A percentile compares a stretch with the other conserved stretches of the same genome.
These are phyloP conservation scores for Calvatia gigantea DNA, from an alignment of 768 basidiomycete species.

Conservation along the genomic window DNA sequence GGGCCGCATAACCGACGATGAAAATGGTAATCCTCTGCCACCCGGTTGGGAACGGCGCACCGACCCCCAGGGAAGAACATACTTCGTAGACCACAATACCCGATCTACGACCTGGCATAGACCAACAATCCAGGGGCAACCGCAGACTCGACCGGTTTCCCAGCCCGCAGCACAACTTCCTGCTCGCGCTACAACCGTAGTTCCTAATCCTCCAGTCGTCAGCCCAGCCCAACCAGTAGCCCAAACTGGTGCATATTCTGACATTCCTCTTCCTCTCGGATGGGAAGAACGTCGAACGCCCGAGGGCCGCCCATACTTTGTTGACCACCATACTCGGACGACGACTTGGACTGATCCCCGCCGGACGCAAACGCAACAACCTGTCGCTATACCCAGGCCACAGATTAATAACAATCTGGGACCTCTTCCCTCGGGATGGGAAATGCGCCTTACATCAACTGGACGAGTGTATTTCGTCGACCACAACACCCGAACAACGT, in stretches of 20 bases:
- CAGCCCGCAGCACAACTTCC: slow-evolving; percentile 21
- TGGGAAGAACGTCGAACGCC: slow-evolving; percentile 92
- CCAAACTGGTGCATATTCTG: slow-evolving; percentile 43
- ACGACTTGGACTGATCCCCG: slow-evolving; percentile 93
- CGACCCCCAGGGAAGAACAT: slow-evolving; percentile 68
- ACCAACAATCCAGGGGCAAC: slow-evolving; percentile 30
- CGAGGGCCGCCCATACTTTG: slow-evolving; percentile 73
- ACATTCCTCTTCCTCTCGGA: slow-evolving; percentile 77
- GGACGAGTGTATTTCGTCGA: slow-evolving; percentile 90
- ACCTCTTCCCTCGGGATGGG: slow-evolving; percentile 88
- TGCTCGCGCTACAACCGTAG: slow-evolving; percentile 22
- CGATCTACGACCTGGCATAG: slow-evolving; percentile 81
- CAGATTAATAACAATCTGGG: slow-evolving; percentile 64
- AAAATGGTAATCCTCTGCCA: slow-evolving; percentile 63
- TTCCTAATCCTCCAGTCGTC: slow-evolving; percentile 21
- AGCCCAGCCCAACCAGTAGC: slow-evolving; percentile 23
- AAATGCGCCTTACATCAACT: slow-evolving; percentile 88
- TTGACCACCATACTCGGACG: slow-evolving; percentile 76
- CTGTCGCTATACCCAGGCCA: slow-evolving; percentile 40
- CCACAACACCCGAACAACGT: slow-evolving; percentile 85
- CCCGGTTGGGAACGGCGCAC: slow-evolving; percentile 80
- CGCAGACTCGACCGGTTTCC: slow-evolving; percentile 25
- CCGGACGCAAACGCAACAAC: slow-evolving; percentile 44
- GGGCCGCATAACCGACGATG: slow-evolving; percentile 45
- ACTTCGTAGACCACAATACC: slow-evolving; percentile 86